Evolutionary conservation across 2,329 filamentous ascomycete species (phyloP).

Genomic region (Pseudogymnoascus sp.): DNA sequence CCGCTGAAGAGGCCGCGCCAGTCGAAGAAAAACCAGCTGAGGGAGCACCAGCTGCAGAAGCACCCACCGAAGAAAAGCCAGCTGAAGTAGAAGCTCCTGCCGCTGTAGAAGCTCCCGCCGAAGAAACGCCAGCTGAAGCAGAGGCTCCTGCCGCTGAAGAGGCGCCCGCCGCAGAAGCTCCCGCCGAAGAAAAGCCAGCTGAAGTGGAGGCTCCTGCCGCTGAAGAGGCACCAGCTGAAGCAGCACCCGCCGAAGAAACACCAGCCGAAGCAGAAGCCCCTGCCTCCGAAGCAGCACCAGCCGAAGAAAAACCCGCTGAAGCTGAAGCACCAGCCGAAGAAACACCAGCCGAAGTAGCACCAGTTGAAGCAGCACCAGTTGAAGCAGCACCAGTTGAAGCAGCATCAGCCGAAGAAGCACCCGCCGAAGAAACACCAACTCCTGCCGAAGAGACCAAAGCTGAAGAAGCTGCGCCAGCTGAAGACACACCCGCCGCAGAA

Average conservation of each 20-base stretch:
- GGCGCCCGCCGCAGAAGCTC: constrained; percentile 8
- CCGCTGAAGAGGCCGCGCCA: constrained; percentile 10
- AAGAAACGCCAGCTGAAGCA: constrained; percentile 10
- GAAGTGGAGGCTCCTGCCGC: constrained; percentile 9
- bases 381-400: not conserved
- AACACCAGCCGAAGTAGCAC: not conserved
- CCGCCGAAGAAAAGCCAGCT: constrained; percentile 8
- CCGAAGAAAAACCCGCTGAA: not conserved
- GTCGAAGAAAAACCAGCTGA: constrained; percentile 9
- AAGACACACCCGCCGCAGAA: not conserved
- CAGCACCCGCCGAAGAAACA: constrained; percentile 10
- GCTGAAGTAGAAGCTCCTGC: constrained; percentile 9
- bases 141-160: constrained; percentile 11
- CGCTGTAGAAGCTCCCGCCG: constrained; percentile 10
- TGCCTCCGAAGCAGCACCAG: not conserved
- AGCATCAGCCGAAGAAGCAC: not conserved
- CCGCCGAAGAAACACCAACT: not conserved
- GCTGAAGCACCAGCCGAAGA: constrained; percentile 3
- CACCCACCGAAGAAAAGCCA: constrained; percentile 9
- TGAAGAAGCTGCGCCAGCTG: not conserved
- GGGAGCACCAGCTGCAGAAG: constrained; percentile 9
- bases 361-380: too few relatives aligned
- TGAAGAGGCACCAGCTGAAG: constrained; percentile 9
- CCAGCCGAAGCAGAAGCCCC: not conserved
- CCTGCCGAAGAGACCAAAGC: constrained; percentile 4